A percentile compares a stretch with the other conserved stretches of the same genome.
Evolutionary conservation across 75 land plant species (phyloP).

Genomic region (Pinus albicaulis): DNA sequence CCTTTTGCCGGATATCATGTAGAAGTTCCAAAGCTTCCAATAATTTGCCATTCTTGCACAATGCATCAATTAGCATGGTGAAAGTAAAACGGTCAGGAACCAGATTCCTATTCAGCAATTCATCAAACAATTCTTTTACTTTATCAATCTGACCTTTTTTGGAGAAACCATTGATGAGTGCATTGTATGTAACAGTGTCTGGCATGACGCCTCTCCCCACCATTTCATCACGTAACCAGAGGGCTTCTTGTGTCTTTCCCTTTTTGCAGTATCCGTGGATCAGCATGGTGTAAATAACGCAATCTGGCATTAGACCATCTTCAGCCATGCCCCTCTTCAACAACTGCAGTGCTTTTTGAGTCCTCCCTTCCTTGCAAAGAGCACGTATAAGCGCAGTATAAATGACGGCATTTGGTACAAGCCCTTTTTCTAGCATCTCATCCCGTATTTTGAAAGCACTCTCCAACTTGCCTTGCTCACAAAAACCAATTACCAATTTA

Average conservation of each 20-base stretch:
- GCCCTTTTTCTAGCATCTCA: conserved; percentile 29
- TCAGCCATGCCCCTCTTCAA: conserved; percentile 56
- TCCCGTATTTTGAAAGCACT: conserved; percentile 37
- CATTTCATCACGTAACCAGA: conserved; percentile 67
- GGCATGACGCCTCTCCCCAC: conserved; percentile 30
- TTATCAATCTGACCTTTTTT: conserved; percentile 38
- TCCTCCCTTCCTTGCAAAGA: conserved; percentile 44
- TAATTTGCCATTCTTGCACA: conserved; percentile 38
- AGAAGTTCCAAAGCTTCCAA: conserved; percentile 53
- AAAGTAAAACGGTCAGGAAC: conserved; percentile 49
- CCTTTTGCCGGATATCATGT: conserved; percentile 42
- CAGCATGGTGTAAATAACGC: conserved; percentile 73
- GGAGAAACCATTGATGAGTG: conserved; percentile 45
- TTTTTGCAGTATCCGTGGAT: conserved; percentile 60
- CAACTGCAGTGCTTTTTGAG: conserved; percentile 45
- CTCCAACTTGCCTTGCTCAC: conserved; percentile 38
- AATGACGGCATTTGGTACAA: conserved; percentile 46
- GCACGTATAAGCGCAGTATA: conserved; percentile 41
- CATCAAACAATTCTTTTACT: conserved; percentile 44
- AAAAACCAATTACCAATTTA: conserved; percentile 53
- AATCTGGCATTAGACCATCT: conserved; percentile 59
- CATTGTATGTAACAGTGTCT: conserved; percentile 55
- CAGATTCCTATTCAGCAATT: conserved; percentile 44
- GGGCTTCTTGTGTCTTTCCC: conserved; percentile 57
- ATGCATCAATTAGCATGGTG: conserved; percentile 52